Conservation (phyloP, 192 early-diverging fungal species). For the Backusella morwellensis region DNA sequence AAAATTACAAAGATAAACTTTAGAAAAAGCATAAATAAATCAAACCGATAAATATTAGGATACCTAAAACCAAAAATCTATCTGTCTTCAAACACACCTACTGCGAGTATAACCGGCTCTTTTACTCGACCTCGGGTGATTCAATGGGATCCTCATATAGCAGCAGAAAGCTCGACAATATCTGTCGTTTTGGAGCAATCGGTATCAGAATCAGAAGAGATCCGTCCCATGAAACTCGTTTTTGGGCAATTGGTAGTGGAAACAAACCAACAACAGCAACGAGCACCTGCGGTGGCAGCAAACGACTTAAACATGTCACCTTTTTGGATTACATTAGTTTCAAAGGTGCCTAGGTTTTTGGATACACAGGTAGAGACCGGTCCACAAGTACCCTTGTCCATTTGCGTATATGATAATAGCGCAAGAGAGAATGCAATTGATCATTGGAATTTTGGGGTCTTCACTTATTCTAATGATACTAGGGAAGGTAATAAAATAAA, state of each 20-base stretch:
- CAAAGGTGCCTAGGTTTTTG: not conserved
- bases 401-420: not conserved
- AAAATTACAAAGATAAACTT: not conserved
- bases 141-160: constrained; percentile 42
- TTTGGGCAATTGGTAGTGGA: constrained; percentile 52
- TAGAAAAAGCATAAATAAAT: too few relatives aligned
- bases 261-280: constrained; percentile 39
- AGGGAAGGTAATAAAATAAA: constrained; percentile 5
- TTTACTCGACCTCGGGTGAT: constrained; percentile 25
- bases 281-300: not conserved
- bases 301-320: not conserved
- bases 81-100: not conserved
- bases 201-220: not conserved
- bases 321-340: constrained; percentile 4
- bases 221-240: constrained; percentile 40
- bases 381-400: constrained; percentile 5
- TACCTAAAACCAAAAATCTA: constrained; percentile 5
- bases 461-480: not conserved
- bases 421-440: not conserved
- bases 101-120: not conserved
- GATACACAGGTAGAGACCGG: constrained; percentile 6
- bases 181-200: constrained; percentile 37
- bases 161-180: constrained; percentile 31
- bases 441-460: constrained; percentile 17
- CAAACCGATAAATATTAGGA: not conserved